phyloP scores from a whole-genome alignment of 129 eudicot species.

The Helianthus tuberosus region DNA sequence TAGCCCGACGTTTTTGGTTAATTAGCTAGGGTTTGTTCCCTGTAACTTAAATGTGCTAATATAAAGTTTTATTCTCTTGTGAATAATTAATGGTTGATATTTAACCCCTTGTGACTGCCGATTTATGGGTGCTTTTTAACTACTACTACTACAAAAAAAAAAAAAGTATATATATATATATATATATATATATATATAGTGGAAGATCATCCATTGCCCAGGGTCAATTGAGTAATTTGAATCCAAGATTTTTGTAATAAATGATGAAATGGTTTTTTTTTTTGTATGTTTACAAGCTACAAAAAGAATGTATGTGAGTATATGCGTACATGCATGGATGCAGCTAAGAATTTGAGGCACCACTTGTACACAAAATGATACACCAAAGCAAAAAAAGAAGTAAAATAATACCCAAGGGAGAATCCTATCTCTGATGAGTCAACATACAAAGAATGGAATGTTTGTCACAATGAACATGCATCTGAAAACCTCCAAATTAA shows the following conservation, averaged over 20 bases:
- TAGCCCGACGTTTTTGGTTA: too few species aligned
- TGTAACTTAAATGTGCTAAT: too few species aligned
- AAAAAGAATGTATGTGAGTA: slow-evolving; percentile 30
- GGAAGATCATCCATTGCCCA: neutral
- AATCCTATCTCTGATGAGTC: slow-evolving; percentile 33
- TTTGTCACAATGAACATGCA: slow-evolving; percentile 37
- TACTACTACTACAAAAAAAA: too few species aligned
- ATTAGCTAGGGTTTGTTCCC: too few species aligned
- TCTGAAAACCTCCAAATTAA: slow-evolving; percentile 29
- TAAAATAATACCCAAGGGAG: slow-evolving; percentile 32
- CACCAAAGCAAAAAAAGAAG: slow-evolving; percentile 27
- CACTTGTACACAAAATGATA: slow-evolving; percentile 19
- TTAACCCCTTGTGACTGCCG: neutral
- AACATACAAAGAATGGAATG: slow-evolving; percentile 36
- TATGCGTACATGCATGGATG: neutral
- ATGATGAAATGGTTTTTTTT: neutral
- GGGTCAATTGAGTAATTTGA: neutral
- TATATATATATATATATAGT: too few species aligned
- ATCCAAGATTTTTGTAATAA: neutral
- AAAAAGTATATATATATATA: neutral
- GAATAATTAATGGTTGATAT: neutral
- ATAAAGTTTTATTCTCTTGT: neutral
- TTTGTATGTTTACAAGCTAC: slow-evolving; percentile 31
- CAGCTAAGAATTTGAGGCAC: neutral
- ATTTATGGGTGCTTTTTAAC: neutral